Evolutionary conservation across 768 basidiomycete species (phyloP), one percentile per base, ranked within the genome.

Genomic region (Serendipita vermifera): DNA sequence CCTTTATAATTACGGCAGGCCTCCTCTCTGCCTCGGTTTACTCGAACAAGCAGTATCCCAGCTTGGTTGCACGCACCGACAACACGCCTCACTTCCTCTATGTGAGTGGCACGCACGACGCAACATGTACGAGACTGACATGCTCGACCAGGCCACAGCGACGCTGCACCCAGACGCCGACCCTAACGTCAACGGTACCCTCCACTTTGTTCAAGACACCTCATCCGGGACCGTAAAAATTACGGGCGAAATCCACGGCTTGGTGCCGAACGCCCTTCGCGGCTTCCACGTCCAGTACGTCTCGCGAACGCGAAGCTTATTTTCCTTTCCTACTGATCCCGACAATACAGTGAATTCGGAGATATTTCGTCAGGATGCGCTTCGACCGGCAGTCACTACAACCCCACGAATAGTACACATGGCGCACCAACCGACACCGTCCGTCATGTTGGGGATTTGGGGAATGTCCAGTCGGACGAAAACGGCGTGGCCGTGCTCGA

Each of bases 201-300:
- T 88, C 58, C 73, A 71, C 36, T 87, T 90, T 67, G 71, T 73
- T 27, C 87, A 89, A 66, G 64, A 64, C 41, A 55, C 70, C 2
- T 64, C 71, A 15, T 65, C 67, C 55, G 75, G 73, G 2, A 75
- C 79, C 24, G 82, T 86, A 48, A 77, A 70, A 13, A 68, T 90
- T 36, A 76, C 75, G 7, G 85, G 85, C 26, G 72, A 77, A 54
- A 71, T 91, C 59, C 72, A 69, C 57, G 77, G 76, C 59, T 74
- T 90, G 40, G 75, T 78, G 59, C 71, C 80, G 3, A 73, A 73
- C 48, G 72, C 81, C 3, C 64, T 72, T 58, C 77, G 81, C 33
- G 88, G 88, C 3, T 86, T 89, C 71, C 88, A 90, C 68, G 70
- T 91, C 57, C 87, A 91, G 85, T 86, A 61, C 57, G 82, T 71